Percentiles rank a stretch among this genome's conserved stretches.
phyloP scores from a whole-genome alignment of 169 alveolate genomes.

The Eimeria maxima region DNA sequence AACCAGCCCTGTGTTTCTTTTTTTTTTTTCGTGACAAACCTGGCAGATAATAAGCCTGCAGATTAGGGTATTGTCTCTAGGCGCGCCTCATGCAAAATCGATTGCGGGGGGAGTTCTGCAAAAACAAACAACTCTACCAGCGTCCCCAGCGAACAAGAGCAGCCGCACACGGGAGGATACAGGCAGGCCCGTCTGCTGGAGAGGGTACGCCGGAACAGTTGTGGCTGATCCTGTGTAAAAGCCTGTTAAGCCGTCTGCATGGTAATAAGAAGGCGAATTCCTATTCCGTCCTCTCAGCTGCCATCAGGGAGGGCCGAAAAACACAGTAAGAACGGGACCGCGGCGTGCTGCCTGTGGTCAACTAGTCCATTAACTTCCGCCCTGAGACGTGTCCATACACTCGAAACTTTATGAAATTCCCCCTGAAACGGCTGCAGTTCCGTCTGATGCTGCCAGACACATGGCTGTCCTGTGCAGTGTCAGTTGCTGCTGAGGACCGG shows the following conservation, averaged over 20 bases:
- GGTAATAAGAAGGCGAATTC: not conserved
- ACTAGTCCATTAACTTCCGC: not conserved
- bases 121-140: not conserved
- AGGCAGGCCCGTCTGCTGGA: not conserved
- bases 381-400: not conserved
- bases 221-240: not conserved
- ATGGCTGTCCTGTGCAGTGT: constrained; percentile 1
- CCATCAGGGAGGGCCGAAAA: not conserved
- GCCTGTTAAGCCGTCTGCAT: not conserved
- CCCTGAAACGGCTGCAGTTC: not conserved
- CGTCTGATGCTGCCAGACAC: not conserved
- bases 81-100: not conserved
- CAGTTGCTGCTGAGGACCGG: constrained; percentile 17
- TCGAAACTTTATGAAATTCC: not conserved
- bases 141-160: not conserved
- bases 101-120: not conserved
- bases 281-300: not conserved
- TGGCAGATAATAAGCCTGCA: not conserved
- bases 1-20: not conserved
- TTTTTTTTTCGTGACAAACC: not conserved
- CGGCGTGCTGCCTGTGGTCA: not conserved
- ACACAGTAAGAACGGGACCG: not conserved
- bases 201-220: not conserved
- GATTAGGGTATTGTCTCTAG: not conserved
- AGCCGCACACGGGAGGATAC: not conserved